Evolutionary conservation across 352 stramenopile genomes (phyloP).

Genomic region (Globisporangium carolinianum): DNA sequence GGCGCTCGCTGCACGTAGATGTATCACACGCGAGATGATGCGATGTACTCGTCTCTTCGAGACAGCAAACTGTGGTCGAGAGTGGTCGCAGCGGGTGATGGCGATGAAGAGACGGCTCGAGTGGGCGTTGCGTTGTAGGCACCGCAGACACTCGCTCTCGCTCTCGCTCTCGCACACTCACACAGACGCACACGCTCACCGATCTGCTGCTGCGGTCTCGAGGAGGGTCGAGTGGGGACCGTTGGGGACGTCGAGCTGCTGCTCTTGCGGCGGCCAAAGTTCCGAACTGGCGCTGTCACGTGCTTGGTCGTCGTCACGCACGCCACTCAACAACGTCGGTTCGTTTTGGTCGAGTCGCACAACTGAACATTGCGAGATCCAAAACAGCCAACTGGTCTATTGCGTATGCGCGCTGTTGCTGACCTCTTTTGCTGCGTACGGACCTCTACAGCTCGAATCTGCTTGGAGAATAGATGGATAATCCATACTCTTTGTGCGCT

Average conservation of each 20-base stretch:
- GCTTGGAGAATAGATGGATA: too few relatives aligned
- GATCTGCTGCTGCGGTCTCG: background rate
- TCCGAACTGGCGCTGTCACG: slow-evolving; percentile 8
- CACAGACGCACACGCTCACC: background rate
- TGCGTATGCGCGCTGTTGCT: too few relatives aligned
- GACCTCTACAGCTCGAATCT: too few relatives aligned
- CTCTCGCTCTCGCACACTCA: background rate
- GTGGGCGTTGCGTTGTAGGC: too few relatives aligned
- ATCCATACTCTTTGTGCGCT: too few relatives aligned
- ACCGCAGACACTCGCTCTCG: too few relatives aligned
- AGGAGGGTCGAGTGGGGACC: background rate
- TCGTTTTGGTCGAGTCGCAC: background rate
- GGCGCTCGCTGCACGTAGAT: background rate
- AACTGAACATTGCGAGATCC: too few relatives aligned
- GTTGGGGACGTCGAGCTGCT: background rate
- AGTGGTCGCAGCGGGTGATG: background rate
- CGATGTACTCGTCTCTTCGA: background rate
- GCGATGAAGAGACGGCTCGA: background rate
- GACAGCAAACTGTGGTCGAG: background rate
- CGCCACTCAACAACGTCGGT: background rate
- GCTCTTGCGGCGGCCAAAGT: slow-evolving; percentile 5
- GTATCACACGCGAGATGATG: background rate
- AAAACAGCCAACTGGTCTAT: too few relatives aligned
- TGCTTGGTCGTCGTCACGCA: background rate
- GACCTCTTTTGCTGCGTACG: too few relatives aligned